Base-by-base conservation (phyloP, 768 basidiomycete genomes). In the Steccherinum ochraceum region DNA sequence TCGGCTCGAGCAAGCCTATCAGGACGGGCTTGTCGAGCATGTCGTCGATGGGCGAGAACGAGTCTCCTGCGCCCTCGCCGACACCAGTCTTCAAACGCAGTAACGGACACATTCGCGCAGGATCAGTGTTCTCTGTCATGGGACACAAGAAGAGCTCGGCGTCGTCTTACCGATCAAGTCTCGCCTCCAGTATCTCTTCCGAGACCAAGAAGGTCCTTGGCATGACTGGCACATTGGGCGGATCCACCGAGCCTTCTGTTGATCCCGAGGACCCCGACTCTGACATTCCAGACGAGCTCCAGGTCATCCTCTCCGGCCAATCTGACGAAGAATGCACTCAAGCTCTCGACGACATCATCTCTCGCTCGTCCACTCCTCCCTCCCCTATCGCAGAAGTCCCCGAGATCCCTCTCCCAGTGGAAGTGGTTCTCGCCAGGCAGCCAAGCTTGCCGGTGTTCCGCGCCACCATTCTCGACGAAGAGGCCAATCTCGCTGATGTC, bases 251-350 rank as follows among this genome's bases (percentile, higher is more conserved):
- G 46, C 65, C 64, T 1, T 74, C 72, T 49, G 56, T 76, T 5
- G 77, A 84, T 30, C 72, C 68, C 2, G 78, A 77, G 7, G 83
- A 88, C 58, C 84, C 78, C 0, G 83, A 89, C 62, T 86, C 83
- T 1, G 87, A 92, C 58, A 86, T 90, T n/a, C 87, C 89, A 1
- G 78, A 86, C 40, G 89, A 91, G 64, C 63, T 91, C 50, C 80
- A 82, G 55, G 71, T 72, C 20, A 80, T 91, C 44, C 64, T 91
- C 21, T 72, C 71, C 0, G 60, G 69, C 63, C 58, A 73, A 48
- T 55, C 72, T 51, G 27, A 69, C 63, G 69, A 67, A 25, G 64
- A 61, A 18, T 51, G 48, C 46, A 58, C 59, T 3, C 53, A 50
- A 4, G 50, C 47, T 19, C 41, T 62, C 5, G 72, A 75, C 1